A percentile compares a stretch with the other conserved stretches of the same genome.
Conservation (phyloP, 192 early-diverging fungal species). For the Coemansia sp. region DNA sequence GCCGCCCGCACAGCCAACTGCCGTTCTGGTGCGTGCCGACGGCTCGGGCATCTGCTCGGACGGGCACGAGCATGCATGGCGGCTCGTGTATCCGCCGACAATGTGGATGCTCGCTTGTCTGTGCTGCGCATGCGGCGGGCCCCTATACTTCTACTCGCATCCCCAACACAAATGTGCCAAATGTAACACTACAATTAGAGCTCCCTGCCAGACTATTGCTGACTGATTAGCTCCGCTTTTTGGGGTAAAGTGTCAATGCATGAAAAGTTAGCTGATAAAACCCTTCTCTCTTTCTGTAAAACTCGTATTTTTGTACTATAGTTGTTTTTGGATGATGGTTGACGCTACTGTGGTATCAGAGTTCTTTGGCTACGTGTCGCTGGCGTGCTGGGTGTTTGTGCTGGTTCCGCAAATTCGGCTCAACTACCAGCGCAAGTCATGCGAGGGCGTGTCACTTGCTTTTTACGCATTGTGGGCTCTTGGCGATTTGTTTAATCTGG, state of each 20-base stretch:
- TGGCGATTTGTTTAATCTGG: constrained; percentile 73
- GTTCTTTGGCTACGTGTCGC: constrained; percentile 64
- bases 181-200: constrained; percentile 24
- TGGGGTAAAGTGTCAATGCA: not conserved
- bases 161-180: constrained; percentile 28
- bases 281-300: not conserved
- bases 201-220: not conserved
- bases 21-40: constrained; percentile 37
- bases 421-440: constrained; percentile 74
- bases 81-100: constrained; percentile 17
- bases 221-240: not conserved
- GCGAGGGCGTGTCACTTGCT: constrained; percentile 68
- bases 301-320: not conserved
- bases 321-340: constrained; percentile 1
- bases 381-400: constrained; percentile 76
- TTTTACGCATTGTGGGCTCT: constrained; percentile 77
- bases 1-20: constrained; percentile 5
- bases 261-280: not conserved
- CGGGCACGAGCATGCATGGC: constrained; percentile 28
- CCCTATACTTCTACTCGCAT: constrained; percentile 29
- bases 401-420: constrained; percentile 74
- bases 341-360: constrained; percentile 16
- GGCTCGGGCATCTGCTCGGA: constrained; percentile 33
- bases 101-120: constrained; percentile 20
- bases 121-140: constrained; percentile 33